Evolutionary conservation across 2,329 filamentous ascomycete species (phyloP).

Genomic region (Penicillium sp.): DNA sequence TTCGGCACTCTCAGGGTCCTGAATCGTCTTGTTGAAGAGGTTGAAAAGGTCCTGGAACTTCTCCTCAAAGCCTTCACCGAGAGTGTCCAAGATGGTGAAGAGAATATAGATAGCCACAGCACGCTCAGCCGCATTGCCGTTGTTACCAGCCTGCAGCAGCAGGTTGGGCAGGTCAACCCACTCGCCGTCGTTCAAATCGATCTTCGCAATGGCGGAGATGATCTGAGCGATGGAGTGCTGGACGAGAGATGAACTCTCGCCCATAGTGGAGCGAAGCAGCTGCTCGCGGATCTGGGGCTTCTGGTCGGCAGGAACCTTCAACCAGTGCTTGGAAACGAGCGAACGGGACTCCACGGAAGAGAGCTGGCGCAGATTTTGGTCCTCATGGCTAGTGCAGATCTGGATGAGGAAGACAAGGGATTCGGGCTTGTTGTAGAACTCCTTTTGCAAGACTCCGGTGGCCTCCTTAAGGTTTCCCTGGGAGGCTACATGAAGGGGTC

Average conservation of each 20-base stretch:
- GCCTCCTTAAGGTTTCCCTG: conserved; percentile 87
- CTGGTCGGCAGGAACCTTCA: conserved; percentile 68
- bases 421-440: conserved; percentile 84
- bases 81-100: conserved; percentile 84
- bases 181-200: conserved; percentile 83
- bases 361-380: conserved; percentile 75
- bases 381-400: conserved; percentile 76
- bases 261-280: conserved; percentile 78
- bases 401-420: conserved; percentile 84
- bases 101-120: conserved; percentile 93
- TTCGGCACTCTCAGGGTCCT: conserved; percentile 84
- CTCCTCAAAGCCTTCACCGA: conserved; percentile 79
- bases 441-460: conserved; percentile 85
- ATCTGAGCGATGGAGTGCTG: conserved; percentile 86
- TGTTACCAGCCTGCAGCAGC: conserved; percentile 76
- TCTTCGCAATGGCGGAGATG: conserved; percentile 79
- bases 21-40: conserved; percentile 82
- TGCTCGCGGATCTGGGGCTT: conserved; percentile 78
- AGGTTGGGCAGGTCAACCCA: conserved; percentile 79
- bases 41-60: conserved; percentile 77
- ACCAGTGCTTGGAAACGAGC: conserved; percentile 84
- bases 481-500: conserved; percentile 61
- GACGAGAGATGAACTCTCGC: conserved; percentile 72
- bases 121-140: conserved; percentile 71
- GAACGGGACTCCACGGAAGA: conserved; percentile 87